Evolutionary conservation across 2,329 filamentous ascomycete species (phyloP).

Genomic region (Orbilia javanica): DNA sequence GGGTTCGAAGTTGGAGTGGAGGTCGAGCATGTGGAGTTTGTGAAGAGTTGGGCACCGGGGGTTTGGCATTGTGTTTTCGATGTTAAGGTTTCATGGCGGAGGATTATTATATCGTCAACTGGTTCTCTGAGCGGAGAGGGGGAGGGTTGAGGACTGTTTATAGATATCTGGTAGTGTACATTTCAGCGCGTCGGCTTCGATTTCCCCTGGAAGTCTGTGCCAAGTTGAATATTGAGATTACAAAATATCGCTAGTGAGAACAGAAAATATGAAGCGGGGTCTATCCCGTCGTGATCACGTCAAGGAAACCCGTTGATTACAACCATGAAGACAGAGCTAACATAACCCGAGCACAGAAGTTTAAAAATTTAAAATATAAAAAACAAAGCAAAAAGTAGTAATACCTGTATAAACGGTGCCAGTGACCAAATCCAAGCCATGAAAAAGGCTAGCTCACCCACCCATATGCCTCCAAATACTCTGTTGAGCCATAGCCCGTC

Average conservation of each 20-base stretch:
- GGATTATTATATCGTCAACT: background rate
- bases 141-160: too few species aligned
- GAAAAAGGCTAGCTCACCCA: background rate
- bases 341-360: background rate
- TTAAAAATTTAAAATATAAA: background rate
- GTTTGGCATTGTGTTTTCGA: conserved; percentile 80
- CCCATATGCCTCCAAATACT: conserved; percentile 41
- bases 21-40: conserved; percentile 72
- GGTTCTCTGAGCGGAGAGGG: background rate
- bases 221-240: too few species aligned
- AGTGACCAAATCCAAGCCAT: background rate
- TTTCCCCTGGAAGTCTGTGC: too few species aligned
- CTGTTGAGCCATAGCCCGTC: conserved; percentile 28
- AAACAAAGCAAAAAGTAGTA: too few species aligned
- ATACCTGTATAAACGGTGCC: too few species aligned
- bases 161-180: conserved; percentile 12
- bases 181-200: too few species aligned
- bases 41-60: conserved; percentile 78
- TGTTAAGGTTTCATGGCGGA: conserved; percentile 63
- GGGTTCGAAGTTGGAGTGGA: conserved; percentile 48
- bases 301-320: background rate
- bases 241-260: conserved; percentile 16
- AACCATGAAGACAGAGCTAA: too few species aligned
- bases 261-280: background rate
- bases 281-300: background rate